Evolutionary conservation across 2,329 filamentous ascomycete genomes (phyloP).

Genomic region (Xenosphaeropsis pyriputrescens): DNA sequence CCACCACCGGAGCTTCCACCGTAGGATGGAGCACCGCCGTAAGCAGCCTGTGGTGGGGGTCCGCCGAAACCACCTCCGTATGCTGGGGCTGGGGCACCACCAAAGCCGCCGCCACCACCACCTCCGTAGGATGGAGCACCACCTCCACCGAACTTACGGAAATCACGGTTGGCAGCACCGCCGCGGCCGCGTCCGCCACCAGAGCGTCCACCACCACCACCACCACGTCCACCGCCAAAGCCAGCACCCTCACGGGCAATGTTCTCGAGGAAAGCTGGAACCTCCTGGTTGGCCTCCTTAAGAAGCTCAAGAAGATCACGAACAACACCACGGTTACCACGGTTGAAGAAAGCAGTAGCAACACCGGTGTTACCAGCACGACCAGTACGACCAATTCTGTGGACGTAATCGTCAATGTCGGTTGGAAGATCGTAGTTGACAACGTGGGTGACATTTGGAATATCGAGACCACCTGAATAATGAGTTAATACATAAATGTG

Average conservation of each 20-base stretch:
- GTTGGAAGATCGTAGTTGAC: slow-evolving; percentile 99
- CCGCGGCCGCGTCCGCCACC: slow-evolving; percentile 64
- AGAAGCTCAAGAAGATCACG: slow-evolving; percentile 93
- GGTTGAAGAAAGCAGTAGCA: slow-evolving; percentile 98
- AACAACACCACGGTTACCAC: slow-evolving; percentile 94
- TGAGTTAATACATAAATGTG: no score
- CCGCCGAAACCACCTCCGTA: slow-evolving; percentile 29
- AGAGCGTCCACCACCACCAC: slow-evolving; percentile 46
- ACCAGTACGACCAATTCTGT: slow-evolving; percentile 98
- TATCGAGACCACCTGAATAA: slow-evolving; percentile 54
- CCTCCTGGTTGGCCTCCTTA: slow-evolving; percentile 97
- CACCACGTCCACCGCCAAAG: slow-evolving; percentile 56
- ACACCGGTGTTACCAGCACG: slow-evolving; percentile 99
- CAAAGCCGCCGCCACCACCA: slow-evolving; percentile 8
- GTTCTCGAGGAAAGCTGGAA: slow-evolving; percentile 87
- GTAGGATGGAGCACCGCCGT: slow-evolving; percentile 26
- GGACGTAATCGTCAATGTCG: slow-evolving; percentile 97
- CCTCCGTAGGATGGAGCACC: slow-evolving; percentile 27
- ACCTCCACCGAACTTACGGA: slow-evolving; percentile 56
- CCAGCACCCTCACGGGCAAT: slow-evolving; percentile 86
- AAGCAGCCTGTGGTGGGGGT: slow-evolving; percentile 22
- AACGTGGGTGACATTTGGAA: slow-evolving; percentile 92
- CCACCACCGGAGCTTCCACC: slow-evolving; percentile 16
- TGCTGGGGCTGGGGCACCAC: slow-evolving; percentile 12
- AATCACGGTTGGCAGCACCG: slow-evolving; percentile 64